Conservation (phyloP, 164 flowering plant species). For the Brasenia schreberi region DNA sequence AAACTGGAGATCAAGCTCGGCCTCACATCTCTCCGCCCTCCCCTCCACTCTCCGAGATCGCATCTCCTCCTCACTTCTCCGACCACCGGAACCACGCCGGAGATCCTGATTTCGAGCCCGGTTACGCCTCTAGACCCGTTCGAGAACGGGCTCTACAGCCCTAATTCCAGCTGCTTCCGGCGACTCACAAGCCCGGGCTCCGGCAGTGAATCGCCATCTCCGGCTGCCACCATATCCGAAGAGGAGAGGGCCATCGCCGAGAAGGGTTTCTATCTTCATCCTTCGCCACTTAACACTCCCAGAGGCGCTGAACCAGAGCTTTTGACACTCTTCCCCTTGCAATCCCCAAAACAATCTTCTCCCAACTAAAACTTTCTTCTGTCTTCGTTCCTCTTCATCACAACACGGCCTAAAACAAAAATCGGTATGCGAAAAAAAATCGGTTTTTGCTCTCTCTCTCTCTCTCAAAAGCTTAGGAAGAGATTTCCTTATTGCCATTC, state of each 20-base stretch:
- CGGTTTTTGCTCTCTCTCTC: background rate
- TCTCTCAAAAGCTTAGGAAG: background rate
- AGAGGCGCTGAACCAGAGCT: slow-evolving; percentile 32
- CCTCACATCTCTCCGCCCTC: slow-evolving; percentile 15
- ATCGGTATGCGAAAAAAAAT: background rate
- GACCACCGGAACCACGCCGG: background rate
- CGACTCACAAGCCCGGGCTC: background rate
- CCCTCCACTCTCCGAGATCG: slow-evolving; percentile 1
- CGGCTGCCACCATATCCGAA: slow-evolving; percentile 17
- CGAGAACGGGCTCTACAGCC: background rate
- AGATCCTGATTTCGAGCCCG: slow-evolving; percentile 21
- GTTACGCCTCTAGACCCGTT: slow-evolving; percentile 31
- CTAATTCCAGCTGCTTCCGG: background rate
- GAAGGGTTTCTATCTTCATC: slow-evolving; percentile 38
- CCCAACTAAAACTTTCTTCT: background rate
- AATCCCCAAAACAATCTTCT: slow-evolving; percentile 20
- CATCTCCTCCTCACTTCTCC: slow-evolving; percentile 7
- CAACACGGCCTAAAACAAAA: no score
- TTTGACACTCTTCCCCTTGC: slow-evolving; percentile 31
- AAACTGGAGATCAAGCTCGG: slow-evolving; percentile 40
- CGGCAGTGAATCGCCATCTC: slow-evolving; percentile 5
- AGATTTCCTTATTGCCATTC: background rate
- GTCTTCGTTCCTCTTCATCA: background rate
- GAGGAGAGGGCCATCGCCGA: slow-evolving; percentile 35
- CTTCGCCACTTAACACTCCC: slow-evolving; percentile 36